Evolutionary conservation across 441 rosid species (phyloP).

Genomic region (Populus tomentosa): DNA sequence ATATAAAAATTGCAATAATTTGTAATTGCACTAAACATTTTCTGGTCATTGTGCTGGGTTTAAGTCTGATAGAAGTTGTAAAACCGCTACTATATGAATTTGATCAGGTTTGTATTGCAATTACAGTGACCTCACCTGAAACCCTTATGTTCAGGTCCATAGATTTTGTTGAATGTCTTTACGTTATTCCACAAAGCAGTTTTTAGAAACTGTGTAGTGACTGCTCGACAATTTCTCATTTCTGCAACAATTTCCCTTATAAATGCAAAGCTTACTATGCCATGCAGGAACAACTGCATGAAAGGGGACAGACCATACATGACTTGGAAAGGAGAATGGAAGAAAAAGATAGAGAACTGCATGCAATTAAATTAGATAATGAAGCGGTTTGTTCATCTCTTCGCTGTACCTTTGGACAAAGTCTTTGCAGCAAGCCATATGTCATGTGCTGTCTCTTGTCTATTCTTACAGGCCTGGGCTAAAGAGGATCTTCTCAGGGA

Average conservation of each 20-base stretch:
- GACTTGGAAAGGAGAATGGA: slow-evolving; percentile 82
- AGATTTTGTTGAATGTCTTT: neutral
- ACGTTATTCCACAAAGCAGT: neutral
- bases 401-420: neutral
- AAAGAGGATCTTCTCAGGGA: slow-evolving; percentile 89
- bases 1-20: too few relatives aligned
- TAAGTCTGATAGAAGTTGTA: neutral
- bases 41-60: neutral
- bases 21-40: neutral
- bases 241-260: neutral
- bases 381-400: slow-evolving; percentile 60
- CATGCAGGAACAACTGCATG: slow-evolving; percentile 74
- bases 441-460: slow-evolving; percentile 5
- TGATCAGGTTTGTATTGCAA: neutral
- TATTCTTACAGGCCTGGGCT: slow-evolving; percentile 74
- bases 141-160: neutral
- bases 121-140: neutral
- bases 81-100: neutral
- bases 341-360: slow-evolving; percentile 81
- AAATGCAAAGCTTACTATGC: slow-evolving; percentile 18
- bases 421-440: neutral
- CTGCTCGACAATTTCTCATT: neutral
- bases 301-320: slow-evolving; percentile 58
- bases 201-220: neutral
- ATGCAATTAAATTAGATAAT: slow-evolving; percentile 77